phyloP scores from a whole-genome alignment of 2,329 filamentous ascomycete genomes.

The Fusarium chaquense region DNA sequence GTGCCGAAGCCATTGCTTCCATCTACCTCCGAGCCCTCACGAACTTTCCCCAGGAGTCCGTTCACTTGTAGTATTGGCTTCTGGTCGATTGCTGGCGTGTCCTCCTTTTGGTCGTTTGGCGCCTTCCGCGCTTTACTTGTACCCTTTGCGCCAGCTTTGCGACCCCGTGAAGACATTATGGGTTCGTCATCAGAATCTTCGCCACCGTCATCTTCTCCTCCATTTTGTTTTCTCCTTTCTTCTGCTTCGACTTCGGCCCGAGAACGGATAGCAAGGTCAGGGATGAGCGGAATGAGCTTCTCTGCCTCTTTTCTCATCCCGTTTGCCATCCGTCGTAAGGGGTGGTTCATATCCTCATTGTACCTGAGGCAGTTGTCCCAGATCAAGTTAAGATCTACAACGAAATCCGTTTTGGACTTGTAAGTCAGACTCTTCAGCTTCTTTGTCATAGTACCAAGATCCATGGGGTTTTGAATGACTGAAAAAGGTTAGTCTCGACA shows the following conservation, averaged over 20 bases:
- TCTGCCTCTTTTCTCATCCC: constrained; percentile 98
- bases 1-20: constrained; percentile 89
- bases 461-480: constrained; percentile 98
- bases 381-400: constrained; percentile 91
- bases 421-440: constrained; percentile 86
- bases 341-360: constrained; percentile 89
- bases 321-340: constrained; percentile 89
- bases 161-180: constrained; percentile 96
- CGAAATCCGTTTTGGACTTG: constrained; percentile 94
- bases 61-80: constrained; percentile 79
- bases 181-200: constrained; percentile 98
- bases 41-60: constrained; percentile 68
- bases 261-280: constrained; percentile 89
- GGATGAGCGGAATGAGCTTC: constrained; percentile 94
- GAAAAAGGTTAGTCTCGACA: constrained; percentile 43
- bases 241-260: constrained; percentile 95
- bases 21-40: constrained; percentile 85
- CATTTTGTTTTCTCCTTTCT: constrained; percentile 85
- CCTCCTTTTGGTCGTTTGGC: constrained; percentile 78
- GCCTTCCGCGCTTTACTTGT: constrained; percentile 83
- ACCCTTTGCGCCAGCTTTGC: constrained; percentile 83
- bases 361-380: constrained; percentile 98
- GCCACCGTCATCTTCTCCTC: constrained; percentile 82
- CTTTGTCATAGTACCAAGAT: constrained; percentile 97
- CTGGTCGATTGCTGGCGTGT: constrained; percentile 79